Base-by-base conservation (phyloP, 108 stramenopile species). In the Parietichytrium sp. region DNA sequence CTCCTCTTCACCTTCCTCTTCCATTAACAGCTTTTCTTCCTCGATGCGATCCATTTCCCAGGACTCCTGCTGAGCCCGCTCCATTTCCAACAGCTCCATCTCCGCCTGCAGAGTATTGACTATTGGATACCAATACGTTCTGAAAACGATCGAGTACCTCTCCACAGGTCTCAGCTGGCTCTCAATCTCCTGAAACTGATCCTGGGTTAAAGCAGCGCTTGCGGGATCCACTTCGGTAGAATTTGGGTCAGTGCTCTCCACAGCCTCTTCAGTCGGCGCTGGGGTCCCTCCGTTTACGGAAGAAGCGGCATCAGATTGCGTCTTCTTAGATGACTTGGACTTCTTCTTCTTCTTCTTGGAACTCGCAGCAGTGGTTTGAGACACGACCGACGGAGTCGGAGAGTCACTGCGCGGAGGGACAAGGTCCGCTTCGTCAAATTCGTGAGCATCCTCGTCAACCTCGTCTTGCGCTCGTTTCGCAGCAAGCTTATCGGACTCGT, bases 1-100 rank as follows among this genome's bases (percentile, higher is more conserved):
- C 61, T 72, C 61, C 33, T 72, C 61, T 42, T 72, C 61, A 1
- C 38, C 61, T n/a, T 72, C 61, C 38, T 72, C 61, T 72, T 72
- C 61, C 61, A 72, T 72, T 25, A 45, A 33, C 61, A 45, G 38
- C 61, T 45, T 36, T 20, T 72, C 61, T 13, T 33, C 61, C 61
- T 72, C 61, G 10, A 72, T 33, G 38, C 45, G 36, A 16, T 72
- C 61, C 61, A 72, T 25, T 25, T 72, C 61, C 61, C 61, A 72
- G 29, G 15, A 45, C 20, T 72, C 38, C 20, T 72, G 61, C 20
- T 72, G 61, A 10, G 61, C 61, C 61, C 6, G 38, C 20, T 72
- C 61, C 61, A 72, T 72, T 8, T 10, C 61, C 20, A 45, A 42
- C 61, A 72, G 36, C 6, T 72, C 20, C 33, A 72, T 6, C 10